phyloP scores from a whole-genome alignment of 306 rosid genomes.

The Citrullus colocynthis region DNA sequence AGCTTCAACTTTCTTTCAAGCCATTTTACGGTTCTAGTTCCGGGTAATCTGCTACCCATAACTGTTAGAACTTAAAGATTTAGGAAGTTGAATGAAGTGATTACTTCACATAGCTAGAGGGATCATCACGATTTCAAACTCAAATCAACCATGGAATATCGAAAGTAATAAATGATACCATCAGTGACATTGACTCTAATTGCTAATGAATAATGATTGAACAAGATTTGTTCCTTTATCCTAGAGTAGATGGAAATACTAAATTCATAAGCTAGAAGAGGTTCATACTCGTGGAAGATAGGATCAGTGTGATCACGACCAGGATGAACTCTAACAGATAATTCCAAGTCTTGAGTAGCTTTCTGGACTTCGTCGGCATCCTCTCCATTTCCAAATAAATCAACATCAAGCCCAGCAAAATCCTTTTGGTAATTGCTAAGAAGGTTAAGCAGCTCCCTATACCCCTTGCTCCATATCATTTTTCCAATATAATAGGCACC shows the following conservation, averaged over 20 bases:
- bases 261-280: neutral
- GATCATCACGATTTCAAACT: neutral
- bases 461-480: slow-evolving; percentile 96
- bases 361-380: slow-evolving; percentile 59
- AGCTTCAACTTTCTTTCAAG: neutral
- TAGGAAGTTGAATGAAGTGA: neutral
- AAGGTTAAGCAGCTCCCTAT: slow-evolving; percentile 73
- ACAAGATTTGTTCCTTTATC: neutral
- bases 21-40: neutral
- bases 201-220: neutral
- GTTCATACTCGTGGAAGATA: slow-evolving; percentile 69
- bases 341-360: slow-evolving; percentile 51
- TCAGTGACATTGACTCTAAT: neutral
- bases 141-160: neutral
- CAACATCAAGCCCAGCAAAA: slow-evolving; percentile 60
- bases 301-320: slow-evolving; percentile 82
- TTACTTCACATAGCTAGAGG: neutral
- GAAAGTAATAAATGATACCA: neutral
- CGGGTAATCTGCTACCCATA: neutral
- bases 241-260: neutral
- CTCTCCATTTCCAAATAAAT: slow-evolving; percentile 89
- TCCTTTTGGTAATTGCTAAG: slow-evolving; percentile 52
- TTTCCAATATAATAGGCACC: slow-evolving; percentile 92
- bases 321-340: slow-evolving; percentile 60
- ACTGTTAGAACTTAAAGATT: neutral